These are phyloP conservation scores for Chrysoporthe deuterocubensis DNA, from an alignment of 2,329 filamentous ascomycete genomes.

Conservation along the genomic window DNA sequence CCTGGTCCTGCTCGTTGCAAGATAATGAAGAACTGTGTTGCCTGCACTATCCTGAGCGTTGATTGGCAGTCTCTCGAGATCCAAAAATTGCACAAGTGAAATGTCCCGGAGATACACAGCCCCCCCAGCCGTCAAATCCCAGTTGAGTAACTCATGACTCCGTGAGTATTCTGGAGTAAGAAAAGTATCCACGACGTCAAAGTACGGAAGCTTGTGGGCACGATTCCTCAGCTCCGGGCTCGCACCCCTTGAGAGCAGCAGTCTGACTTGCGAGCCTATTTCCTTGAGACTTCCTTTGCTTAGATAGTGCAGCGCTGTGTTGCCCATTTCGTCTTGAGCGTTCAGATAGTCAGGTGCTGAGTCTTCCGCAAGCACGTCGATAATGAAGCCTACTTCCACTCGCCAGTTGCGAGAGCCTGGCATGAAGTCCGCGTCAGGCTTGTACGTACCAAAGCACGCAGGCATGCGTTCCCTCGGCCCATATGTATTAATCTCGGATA, in stretches of 20 bases:
- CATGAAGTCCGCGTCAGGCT: neutral
- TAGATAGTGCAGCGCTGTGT: constrained; percentile 4
- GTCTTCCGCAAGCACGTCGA: neutral
- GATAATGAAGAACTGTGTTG: neutral
- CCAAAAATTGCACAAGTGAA: no score
- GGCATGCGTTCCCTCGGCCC: neutral
- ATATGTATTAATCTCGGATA: neutral
- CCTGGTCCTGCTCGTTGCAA: neutral
- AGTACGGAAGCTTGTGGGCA: neutral
- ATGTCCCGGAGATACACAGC: no score
- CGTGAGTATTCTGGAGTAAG: no score
- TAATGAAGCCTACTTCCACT: neutral
- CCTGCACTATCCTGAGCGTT: neutral
- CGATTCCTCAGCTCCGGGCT: neutral
- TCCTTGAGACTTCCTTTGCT: neutral
- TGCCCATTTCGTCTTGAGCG: neutral
- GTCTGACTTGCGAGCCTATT: neutral
- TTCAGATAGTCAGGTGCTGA: neutral
- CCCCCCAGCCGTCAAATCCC: no score
- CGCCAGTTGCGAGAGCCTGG: neutral
- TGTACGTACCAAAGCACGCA: neutral
- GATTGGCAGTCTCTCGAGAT: neutral
- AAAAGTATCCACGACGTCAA: neutral
- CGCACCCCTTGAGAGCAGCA: neutral
- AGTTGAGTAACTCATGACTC: no score